Evolutionary conservation across 2,329 filamentous ascomycete genomes (phyloP).

Genomic region (Neofusicoccum parvum): DNA sequence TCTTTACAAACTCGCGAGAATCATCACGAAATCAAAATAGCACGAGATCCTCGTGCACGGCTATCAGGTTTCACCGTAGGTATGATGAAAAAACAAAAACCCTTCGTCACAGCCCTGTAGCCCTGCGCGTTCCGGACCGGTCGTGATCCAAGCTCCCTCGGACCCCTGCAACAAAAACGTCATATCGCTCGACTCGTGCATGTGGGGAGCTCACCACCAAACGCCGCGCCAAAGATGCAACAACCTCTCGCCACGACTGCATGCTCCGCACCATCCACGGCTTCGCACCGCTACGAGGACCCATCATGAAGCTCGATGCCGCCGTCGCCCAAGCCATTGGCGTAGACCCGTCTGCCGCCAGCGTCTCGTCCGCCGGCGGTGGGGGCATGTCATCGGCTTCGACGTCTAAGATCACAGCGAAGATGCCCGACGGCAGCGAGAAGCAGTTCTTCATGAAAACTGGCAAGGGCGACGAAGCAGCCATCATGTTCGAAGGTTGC

Average conservation of each 20-base stretch:
- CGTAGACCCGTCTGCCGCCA: conserved; percentile 58
- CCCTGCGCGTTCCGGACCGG: no score
- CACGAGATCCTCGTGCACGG: not conserved
- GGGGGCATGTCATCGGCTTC: conserved; percentile 66
- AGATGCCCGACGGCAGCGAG: conserved; percentile 50
- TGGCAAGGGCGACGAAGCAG: conserved; percentile 60
- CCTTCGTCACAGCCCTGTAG: not conserved
- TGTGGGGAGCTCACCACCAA: conserved; percentile 2
- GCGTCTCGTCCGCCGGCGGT: conserved; percentile 63
- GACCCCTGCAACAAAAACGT: conserved; percentile 9
- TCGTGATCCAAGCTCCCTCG: conserved; percentile 5
- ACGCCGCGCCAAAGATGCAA: not conserved
- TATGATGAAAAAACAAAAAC: not conserved
- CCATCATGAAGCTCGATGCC: conserved; percentile 59
- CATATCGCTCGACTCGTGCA: conserved; percentile 4
- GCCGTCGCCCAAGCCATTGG: conserved; percentile 64
- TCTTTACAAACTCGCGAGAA: not conserved
- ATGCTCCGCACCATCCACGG: not conserved
- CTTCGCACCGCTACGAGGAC: not conserved
- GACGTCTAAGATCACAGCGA: conserved; percentile 62
- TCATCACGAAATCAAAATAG: not conserved
- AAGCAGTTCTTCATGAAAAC: conserved; percentile 73
- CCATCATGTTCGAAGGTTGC: conserved; percentile 69
- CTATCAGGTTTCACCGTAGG: conserved; percentile 16
- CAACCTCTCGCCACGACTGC: not conserved